phyloP scores from a whole-genome alignment of 495 filamentous ascomycete species.

The Geoglossum glabrum region DNA sequence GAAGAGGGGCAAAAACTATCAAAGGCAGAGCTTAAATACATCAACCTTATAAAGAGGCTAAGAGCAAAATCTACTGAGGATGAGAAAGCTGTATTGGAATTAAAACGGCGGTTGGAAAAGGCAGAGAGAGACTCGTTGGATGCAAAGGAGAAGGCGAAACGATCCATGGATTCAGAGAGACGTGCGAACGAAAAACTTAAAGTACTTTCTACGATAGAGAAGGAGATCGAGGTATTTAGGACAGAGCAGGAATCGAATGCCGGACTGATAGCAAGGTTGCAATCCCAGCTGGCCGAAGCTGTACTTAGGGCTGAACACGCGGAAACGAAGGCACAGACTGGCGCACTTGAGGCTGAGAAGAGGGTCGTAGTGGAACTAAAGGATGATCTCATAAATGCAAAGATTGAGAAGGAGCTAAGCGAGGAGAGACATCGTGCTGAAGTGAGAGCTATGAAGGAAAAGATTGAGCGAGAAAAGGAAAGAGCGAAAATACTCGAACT shows the following conservation, averaged over 20 bases:
- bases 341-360: conserved; percentile 50
- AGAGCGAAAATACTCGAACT: conserved; percentile 46
- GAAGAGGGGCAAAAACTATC: conserved; percentile 84
- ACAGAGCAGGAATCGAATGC: conserved; percentile 46
- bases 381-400: conserved; percentile 46
- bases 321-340: conserved; percentile 43
- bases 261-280: conserved; percentile 46
- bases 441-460: conserved; percentile 45
- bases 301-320: conserved; percentile 43
- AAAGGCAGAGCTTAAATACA: conserved; percentile 63
- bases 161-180: conserved; percentile 48
- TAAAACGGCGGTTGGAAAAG: conserved; percentile 41
- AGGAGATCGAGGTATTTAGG: conserved; percentile 47
- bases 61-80: conserved; percentile 37
- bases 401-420: conserved; percentile 56
- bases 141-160: conserved; percentile 36
- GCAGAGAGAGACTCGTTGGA: conserved; percentile 39
- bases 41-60: conserved; percentile 67
- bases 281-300: conserved; percentile 46
- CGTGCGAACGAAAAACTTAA: conserved; percentile 41
- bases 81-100: conserved; percentile 40
- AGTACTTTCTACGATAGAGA: conserved; percentile 41
- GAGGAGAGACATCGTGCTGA: conserved; percentile 52
- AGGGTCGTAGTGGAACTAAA: conserved; percentile 44
- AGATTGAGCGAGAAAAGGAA: conserved; percentile 55